These are phyloP conservation scores for Juglanconis juglandina DNA, from an alignment of 2,329 filamentous ascomycete species.

Conservation along the genomic window DNA sequence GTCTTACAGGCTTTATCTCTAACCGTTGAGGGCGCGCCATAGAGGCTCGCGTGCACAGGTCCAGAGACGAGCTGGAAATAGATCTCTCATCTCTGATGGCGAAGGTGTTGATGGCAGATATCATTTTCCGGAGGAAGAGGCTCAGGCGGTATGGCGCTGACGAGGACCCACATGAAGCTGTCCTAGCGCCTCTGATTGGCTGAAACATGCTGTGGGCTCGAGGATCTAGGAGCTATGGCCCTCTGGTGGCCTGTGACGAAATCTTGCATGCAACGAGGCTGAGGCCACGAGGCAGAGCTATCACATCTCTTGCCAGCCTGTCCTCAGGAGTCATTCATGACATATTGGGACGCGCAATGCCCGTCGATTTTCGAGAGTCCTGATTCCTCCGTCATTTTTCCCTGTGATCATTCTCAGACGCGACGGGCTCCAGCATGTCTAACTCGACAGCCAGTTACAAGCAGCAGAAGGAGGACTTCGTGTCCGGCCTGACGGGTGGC, in stretches of 20 bases:
- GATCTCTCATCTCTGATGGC: neutral
- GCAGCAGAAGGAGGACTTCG: constrained; percentile 88
- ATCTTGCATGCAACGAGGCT: neutral
- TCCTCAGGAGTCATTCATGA: constrained; percentile 6
- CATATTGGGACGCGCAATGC: constrained; percentile 19
- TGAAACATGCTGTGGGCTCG: neutral
- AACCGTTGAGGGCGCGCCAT: neutral
- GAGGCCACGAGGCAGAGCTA: constrained; percentile 19
- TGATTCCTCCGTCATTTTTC: neutral
- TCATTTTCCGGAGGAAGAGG: no score
- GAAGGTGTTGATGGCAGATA: neutral
- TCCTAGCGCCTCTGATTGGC: neutral
- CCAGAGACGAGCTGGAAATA: neutral
- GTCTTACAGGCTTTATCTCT: neutral
- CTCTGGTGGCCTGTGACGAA: neutral
- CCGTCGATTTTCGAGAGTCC: neutral
- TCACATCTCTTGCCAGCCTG: constrained; percentile 14
- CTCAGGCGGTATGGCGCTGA: no score
- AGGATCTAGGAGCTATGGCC: neutral
- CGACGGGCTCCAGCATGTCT: constrained; percentile 21
- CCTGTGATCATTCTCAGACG: constrained; percentile 8
- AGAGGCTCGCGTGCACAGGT: neutral
- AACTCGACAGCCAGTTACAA: constrained; percentile 67
- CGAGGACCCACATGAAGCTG: neutral
- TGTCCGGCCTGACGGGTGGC: constrained; percentile 85